Conservation (phyloP, 2,329 filamentous ascomycete genomes). For the Nectriaceae sp. region DNA sequence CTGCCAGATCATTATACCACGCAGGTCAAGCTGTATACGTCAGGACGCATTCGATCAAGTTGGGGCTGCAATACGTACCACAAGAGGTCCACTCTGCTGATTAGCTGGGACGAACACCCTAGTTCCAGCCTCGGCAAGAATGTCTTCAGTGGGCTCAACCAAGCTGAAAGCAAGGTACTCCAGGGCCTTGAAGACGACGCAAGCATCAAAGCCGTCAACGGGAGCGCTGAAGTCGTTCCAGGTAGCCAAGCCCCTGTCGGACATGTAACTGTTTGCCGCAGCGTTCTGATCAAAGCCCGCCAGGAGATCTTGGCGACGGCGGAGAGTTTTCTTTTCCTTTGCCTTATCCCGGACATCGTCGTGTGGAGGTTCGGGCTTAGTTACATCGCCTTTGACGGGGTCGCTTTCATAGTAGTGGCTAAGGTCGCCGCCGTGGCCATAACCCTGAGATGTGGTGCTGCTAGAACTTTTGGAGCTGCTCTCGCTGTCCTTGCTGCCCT, state of each 20-base stretch:
- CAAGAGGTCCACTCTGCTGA: constrained; percentile 4
- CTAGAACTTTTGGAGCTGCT: no score
- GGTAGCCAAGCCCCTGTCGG: background rate
- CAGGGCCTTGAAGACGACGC: constrained; percentile 4
- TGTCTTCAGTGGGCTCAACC: constrained; percentile 1
- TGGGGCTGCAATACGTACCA: constrained; percentile 2
- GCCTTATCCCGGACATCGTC: no score
- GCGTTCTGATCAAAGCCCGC: no score
- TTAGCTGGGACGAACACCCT: constrained; percentile 1
- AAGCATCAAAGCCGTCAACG: constrained; percentile 4
- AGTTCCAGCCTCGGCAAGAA: constrained; percentile 1
- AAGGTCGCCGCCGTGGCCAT: no score
- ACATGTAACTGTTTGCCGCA: background rate
- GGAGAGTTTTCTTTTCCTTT: no score
- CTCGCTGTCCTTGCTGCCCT: no score
- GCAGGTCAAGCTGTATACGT: constrained; percentile 5
- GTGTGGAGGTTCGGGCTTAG: no score
- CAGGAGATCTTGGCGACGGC: no score
- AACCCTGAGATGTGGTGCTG: no score
- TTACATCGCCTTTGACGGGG: no score
- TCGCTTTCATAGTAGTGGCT: no score
- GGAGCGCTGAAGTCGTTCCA: constrained; percentile 2
- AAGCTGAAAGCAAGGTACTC: constrained; percentile 9
- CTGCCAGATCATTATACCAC: constrained; percentile 7
- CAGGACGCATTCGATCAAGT: background rate